Conservation (phyloP, 768 basidiomycete genomes). For the Crassisporium funariophilum region DNA sequence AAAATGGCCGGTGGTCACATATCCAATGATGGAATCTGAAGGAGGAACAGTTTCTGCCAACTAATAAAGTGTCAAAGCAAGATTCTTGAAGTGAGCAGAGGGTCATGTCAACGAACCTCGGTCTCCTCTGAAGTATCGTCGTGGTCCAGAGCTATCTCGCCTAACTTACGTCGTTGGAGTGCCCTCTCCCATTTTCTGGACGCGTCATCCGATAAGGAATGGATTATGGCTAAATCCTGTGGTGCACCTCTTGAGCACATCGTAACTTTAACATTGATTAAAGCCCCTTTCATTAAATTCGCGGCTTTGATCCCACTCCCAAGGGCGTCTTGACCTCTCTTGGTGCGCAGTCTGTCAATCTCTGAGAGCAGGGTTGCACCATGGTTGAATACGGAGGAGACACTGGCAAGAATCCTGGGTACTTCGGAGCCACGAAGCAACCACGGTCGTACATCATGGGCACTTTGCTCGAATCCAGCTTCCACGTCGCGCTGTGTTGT, state of each 20-base stretch:
- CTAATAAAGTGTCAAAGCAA: slow-evolving; percentile 31
- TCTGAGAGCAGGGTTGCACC: slow-evolving; percentile 49
- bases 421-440: slow-evolving; percentile 63
- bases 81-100: neutral
- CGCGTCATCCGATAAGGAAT: slow-evolving; percentile 59
- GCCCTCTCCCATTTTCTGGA: slow-evolving; percentile 48
- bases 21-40: slow-evolving; percentile 64
- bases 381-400: slow-evolving; percentile 41
- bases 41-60: slow-evolving; percentile 45
- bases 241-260: slow-evolving; percentile 73
- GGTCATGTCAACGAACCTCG: slow-evolving; percentile 18
- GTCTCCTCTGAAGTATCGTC: slow-evolving; percentile 33
- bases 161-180: slow-evolving; percentile 18
- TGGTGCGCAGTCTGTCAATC: slow-evolving; percentile 61
- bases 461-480: slow-evolving; percentile 16
- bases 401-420: slow-evolving; percentile 43
- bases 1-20: slow-evolving; percentile 81
- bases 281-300: slow-evolving; percentile 56
- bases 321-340: slow-evolving; percentile 49
- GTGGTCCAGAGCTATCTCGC: slow-evolving; percentile 11
- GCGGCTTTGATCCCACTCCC: slow-evolving; percentile 34
- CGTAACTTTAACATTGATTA: slow-evolving; percentile 66
- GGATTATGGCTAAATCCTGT: slow-evolving; percentile 74
- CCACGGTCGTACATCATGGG: slow-evolving; percentile 56
- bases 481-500: slow-evolving; percentile 57